Conservation (phyloP, 176 grass and related monocot genomes). For the Puccinellia tenuiflora region DNA sequence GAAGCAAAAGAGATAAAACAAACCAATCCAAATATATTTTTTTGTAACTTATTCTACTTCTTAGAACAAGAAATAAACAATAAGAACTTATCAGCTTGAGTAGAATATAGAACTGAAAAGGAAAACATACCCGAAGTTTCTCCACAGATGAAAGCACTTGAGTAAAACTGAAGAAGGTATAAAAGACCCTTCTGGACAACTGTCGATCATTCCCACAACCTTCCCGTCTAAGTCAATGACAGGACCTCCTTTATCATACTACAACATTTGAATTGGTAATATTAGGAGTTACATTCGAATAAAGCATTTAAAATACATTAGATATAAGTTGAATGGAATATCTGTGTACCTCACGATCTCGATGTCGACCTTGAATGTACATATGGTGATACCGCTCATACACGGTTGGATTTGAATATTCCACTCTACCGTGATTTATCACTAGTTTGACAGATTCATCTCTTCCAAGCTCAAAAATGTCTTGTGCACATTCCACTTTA, state of each 20-base stretch:
- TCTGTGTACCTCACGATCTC: not conserved
- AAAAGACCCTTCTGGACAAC: not conserved
- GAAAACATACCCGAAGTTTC: not conserved
- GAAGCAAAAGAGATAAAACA: not conserved
- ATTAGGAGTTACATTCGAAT: not conserved
- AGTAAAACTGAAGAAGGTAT: not conserved
- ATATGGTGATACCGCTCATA: not conserved
- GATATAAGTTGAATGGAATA: not conserved
- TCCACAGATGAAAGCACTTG: not conserved
- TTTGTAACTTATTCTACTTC: not conserved
- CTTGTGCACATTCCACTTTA: not conserved
- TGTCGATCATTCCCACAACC: not conserved
- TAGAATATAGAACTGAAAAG: not conserved
- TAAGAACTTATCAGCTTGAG: not conserved
- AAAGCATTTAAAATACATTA: not conserved
- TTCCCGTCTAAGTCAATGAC: not conserved
- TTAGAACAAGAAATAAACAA: slow-evolving; percentile 4
- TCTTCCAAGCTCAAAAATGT: not conserved
- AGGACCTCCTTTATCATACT: not conserved
- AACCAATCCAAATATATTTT: not conserved
- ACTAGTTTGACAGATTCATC: not conserved
- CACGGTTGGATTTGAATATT: not conserved
- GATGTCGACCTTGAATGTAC: not conserved
- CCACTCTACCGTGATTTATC: not conserved
- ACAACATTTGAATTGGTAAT: not conserved